Evolutionary conservation across 2,329 filamentous ascomycete genomes (phyloP), one percentile per base, ranked within the genome.

Genomic region (Diaporthe australafricana): DNA sequence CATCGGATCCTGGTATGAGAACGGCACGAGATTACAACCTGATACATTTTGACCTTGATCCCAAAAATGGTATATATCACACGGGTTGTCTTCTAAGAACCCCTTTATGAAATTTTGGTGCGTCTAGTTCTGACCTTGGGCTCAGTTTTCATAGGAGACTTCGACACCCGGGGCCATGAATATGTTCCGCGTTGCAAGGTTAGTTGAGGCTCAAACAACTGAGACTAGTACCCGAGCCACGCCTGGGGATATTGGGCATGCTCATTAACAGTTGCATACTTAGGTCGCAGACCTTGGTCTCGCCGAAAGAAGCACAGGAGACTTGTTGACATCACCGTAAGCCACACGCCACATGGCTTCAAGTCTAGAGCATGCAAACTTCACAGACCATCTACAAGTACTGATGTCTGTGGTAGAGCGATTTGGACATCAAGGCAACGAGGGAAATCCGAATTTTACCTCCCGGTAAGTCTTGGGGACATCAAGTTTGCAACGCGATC

Each of bases 31-130:
- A 62, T 17, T 62, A 45, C 40, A 40, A 62, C 25, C 16, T 62
- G 40, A n/a, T 62, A n/a, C 57, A 62, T 62, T 62, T 62, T 62
- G 57, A 62, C 17, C 57, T 62, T 47, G 57, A 62, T 9, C 57
- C 57, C 1, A 45, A 62, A n/a, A 62, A 62, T 12, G 47, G 57
- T 62, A 2, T 47, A 40, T 5, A 11, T 30, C 20, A 11, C 5
- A 12, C 1, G n/a, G n/a, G n/a, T n/a, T n/a, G n/a, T n/a, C n/a
- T n/a, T n/a, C n/a, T n/a, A n/a, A n/a, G n/a, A n/a, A n/a, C n/a
- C n/a, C n/a, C n/a, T n/a, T n/a, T n/a, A n/a, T n/a, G n/a, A n/a
- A n/a, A n/a, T n/a, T n/a, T n/a, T n/a, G 11, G 0, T 11, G 2
- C 27, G 11, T 30, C 17, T 3, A 47, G 9, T 9, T 1, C 17